Evolutionary conservation across 495 filamentous ascomycete species (phyloP).

Genomic region (Tetracladium setigerum): DNA sequence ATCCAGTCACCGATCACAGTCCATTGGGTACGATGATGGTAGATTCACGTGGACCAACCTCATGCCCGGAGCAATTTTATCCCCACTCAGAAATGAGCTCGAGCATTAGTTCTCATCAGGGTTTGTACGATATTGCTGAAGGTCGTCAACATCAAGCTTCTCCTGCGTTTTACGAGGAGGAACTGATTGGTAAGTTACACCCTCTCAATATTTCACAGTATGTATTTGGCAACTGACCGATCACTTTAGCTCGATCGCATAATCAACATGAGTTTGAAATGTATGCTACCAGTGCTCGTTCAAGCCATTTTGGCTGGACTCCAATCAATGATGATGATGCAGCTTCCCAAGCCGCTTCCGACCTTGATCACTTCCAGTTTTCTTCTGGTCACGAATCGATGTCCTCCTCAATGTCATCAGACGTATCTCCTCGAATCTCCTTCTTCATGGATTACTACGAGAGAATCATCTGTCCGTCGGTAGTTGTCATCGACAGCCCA

Average conservation of each 20-base stretch:
- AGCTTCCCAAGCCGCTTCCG: slow-evolving; percentile 16
- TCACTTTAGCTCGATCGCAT: background rate
- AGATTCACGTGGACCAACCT: slow-evolving; percentile 38
- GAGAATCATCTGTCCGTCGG: slow-evolving; percentile 81
- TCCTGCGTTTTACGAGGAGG: slow-evolving; percentile 33
- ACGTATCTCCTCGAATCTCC: slow-evolving; percentile 47
- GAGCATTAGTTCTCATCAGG: slow-evolving; percentile 26
- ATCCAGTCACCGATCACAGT: slow-evolving; percentile 40
- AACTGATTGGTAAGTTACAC: slow-evolving; percentile 33
- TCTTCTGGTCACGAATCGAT: slow-evolving; percentile 20
- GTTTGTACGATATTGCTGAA: slow-evolving; percentile 21
- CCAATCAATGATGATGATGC: slow-evolving; percentile 19
- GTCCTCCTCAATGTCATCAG: slow-evolving; percentile 19
- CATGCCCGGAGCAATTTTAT: slow-evolving; percentile 34
- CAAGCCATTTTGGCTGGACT: slow-evolving; percentile 22
- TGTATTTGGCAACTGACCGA: background rate
- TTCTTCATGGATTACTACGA: slow-evolving; percentile 74
- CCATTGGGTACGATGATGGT: slow-evolving; percentile 42
- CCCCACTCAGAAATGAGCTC: slow-evolving; percentile 25
- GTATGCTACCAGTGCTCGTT: slow-evolving; percentile 21
- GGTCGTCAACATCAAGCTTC: slow-evolving; percentile 25
- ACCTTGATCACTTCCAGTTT: slow-evolving; percentile 21
- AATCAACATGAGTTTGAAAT: slow-evolving; percentile 13
- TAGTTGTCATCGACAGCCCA: slow-evolving; percentile 84
- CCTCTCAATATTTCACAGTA: background rate